Base-by-base conservation (phyloP, 768 basidiomycete genomes). In the Termitomyces sp. region DNA sequence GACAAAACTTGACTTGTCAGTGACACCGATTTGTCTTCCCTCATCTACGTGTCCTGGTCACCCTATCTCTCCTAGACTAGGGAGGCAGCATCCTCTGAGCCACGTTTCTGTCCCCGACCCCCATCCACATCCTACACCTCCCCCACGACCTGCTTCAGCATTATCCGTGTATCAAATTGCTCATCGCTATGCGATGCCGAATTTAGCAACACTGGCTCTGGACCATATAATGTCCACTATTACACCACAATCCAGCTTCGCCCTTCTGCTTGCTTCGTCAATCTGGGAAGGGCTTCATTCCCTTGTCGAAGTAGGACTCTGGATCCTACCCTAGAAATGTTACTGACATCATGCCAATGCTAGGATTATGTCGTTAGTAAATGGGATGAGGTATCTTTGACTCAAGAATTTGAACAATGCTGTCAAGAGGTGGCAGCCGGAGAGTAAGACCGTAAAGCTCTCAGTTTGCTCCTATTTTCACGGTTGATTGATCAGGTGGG, bases 321-420 rank as follows among this genome's bases (percentile, higher is more conserved):
- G 58, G 4, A 58, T 66, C 33, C 56, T 59, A 41, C 34, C 42
- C 33, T 59, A 37, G 55, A 50, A 61, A 13, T 15, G 48, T 39
- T 37, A 50, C 49, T 56, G 65, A 18, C 64, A 60, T 55, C 51
- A 51, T 57, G 18, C 31, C 63, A 37, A 45, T 51, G 61, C 1
- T 62, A 87, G 82, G 88, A 91, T 67, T 91, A 85, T 60, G 84
- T 91, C 24, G 86, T 91, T 1, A 82, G 87, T n/a, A 81, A 83
- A 64, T 91, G 88, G 88, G 83, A 85, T 45, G 84, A 85, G 58
- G 87, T 89, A 8, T 84, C 83, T 24, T 72, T 74, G 18, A 84
- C 81, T 1, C 75, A 76, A 9, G 87, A 87, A 63, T 88, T 89
- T 65, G 87, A 89, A 67, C 76, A 75, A 61, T 87, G 86, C 64